Base-by-base conservation (phyloP, 495 filamentous ascomycete species). In the Articulospora tetracladia region DNA sequence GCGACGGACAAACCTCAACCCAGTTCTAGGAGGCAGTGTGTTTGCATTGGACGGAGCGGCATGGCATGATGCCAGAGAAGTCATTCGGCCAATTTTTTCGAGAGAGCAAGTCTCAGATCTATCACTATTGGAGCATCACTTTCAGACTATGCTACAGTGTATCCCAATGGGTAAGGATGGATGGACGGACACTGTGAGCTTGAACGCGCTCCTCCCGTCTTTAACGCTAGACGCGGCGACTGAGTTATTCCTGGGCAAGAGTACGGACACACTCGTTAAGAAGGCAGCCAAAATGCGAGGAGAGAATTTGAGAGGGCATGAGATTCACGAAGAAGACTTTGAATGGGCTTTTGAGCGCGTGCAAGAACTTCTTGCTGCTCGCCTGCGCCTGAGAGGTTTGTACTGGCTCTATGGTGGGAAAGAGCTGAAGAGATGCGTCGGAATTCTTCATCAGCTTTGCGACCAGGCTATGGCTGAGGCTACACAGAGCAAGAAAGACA, bases 161-260 rank as follows among this genome's bases (percentile, higher is more conserved):
- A 46, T 41, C 19, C 7, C 10, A 13, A 25, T 32, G 4, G 8
- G 26, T 13, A 48, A 44, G 47, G 70, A 64, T 53, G 66, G 58
- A 17, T 53, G 49, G 49, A 60, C 48, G 3, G 20, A 34, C 3
- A 49, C 60, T 30, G 68, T 74, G 17, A 81, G 90, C 66, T 69
- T 92, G 4, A 83, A 86, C 64, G 72, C 77, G 0, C 68, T 88
- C 6, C 86, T 92, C 67, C 84, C 80, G 69, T 57, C 69, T 22
- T 64, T 87, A 44, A 87, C 86, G 1, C 73, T 91, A 12, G 88
- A 92, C 65, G 75, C 86, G 0, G 79, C 86, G 0, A 90, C 86
- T 0, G 85, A 91, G 61, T 86, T 92, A 66, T 73, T 92, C 3
- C 85, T 90, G 49, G 87, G 88, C 3, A 76, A 83, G 54, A 58